Evolutionary conservation across 1,139 yeast genomes (phyloP).

Genomic region (Yamadazyma songkhlaensis): DNA sequence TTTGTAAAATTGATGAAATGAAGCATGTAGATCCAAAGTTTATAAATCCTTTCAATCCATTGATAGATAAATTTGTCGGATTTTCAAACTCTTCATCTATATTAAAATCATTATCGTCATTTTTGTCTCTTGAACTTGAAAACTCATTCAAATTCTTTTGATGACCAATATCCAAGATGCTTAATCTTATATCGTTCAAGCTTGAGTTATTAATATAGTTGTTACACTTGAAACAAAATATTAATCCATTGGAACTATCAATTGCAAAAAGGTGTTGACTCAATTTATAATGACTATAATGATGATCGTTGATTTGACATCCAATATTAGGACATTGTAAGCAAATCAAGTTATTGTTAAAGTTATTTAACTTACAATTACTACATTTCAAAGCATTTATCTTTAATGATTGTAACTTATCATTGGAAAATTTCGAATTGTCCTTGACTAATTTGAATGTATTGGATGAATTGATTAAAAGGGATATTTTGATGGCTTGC

Average conservation of each 20-base stretch:
- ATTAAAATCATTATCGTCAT: slow-evolving; percentile 9
- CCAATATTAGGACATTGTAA: slow-evolving; percentile 84
- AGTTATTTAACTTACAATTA: slow-evolving; percentile 45
- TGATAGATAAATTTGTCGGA: slow-evolving; percentile 62
- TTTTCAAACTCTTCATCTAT: slow-evolving; percentile 27
- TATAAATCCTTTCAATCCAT: slow-evolving; percentile 82
- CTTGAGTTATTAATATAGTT: slow-evolving; percentile 63
- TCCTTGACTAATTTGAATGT: slow-evolving; percentile 30
- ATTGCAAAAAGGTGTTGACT: slow-evolving; percentile 75
- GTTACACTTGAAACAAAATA: slow-evolving; percentile 77
- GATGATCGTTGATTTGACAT: slow-evolving; percentile 56
- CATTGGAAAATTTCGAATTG: slow-evolving; percentile 25
- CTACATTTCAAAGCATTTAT: slow-evolving; percentile 47
- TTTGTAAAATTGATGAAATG: slow-evolving; percentile 87
- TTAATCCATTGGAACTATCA: slow-evolving; percentile 54
- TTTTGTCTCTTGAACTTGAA: slow-evolving; percentile 14
- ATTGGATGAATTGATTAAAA: slow-evolving; percentile 23
- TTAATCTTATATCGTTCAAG: slow-evolving; percentile 50
- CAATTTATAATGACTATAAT: slow-evolving; percentile 55
- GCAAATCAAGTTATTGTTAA: slow-evolving; percentile 61
- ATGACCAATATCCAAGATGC: slow-evolving; percentile 14
- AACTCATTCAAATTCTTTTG: slow-evolving; percentile 8
- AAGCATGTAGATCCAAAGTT: slow-evolving; percentile 97
- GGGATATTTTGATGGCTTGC: slow-evolving; percentile 52
- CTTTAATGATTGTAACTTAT: slow-evolving; percentile 36